A percentile compares a stretch with the other conserved stretches of the same genome.
These are phyloP conservation scores for Saturnispora dispora DNA, from an alignment of 805 yeast genomes.

Conservation along the genomic window DNA sequence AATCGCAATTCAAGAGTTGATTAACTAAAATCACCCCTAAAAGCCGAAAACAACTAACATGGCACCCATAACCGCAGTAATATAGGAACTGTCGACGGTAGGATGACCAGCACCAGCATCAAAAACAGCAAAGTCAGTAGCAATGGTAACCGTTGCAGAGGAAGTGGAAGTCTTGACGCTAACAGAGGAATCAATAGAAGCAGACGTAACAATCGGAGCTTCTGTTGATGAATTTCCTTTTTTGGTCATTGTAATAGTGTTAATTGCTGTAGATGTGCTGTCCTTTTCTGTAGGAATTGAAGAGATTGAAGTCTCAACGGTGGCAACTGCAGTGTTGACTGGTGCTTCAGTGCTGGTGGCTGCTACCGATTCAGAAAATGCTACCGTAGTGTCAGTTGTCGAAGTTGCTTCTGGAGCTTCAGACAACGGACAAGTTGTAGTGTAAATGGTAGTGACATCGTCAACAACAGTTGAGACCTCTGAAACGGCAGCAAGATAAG, in stretches of 20 bases:
- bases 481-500: neutral
- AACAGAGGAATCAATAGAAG: slow-evolving; percentile 1
- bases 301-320: neutral
- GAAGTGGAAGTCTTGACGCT: slow-evolving; percentile 6
- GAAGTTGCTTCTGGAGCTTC: neutral
- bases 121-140: slow-evolving; percentile 6
- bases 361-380: slow-evolving; percentile 5
- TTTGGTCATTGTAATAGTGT: neutral
- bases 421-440: slow-evolving; percentile 18
- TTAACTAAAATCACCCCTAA: neutral
- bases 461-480: slow-evolving; percentile 12
- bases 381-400: neutral
- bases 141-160: slow-evolving; percentile 2
- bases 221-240: neutral
- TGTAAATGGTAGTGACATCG: slow-evolving; percentile 18
- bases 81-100: neutral
- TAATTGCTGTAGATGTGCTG: neutral
- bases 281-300: neutral
- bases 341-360: neutral
- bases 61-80: slow-evolving; percentile 3
- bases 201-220: neutral
- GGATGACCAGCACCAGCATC: slow-evolving; percentile 14
- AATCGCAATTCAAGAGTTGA: neutral
- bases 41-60: neutral
- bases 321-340: slow-evolving; percentile 1